Percentiles rank a stretch among this genome's conserved stretches.
Conservation (phyloP, 2,329 filamentous ascomycete species). For the Polychaeton citri region DNA sequence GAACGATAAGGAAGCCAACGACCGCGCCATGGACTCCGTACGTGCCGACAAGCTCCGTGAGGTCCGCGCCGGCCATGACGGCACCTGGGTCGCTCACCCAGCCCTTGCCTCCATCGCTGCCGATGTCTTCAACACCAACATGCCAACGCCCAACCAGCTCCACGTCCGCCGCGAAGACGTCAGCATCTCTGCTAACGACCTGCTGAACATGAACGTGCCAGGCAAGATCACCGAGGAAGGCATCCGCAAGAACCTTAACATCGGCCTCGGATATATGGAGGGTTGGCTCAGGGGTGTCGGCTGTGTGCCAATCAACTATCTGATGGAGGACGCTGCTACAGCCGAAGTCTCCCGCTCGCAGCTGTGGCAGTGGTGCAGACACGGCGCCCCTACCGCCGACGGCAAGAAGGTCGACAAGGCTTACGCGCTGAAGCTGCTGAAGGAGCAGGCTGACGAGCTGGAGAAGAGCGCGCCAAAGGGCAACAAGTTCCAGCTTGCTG, state of each 20-base stretch:
- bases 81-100: constrained; percentile 94
- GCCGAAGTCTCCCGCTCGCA: constrained; percentile 91
- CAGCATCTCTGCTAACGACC: constrained; percentile 69
- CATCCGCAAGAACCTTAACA: constrained; percentile 95
- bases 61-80: constrained; percentile 88
- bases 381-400: constrained; percentile 62
- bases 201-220: constrained; percentile 96
- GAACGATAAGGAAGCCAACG: constrained; percentile 79
- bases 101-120: constrained; percentile 76
- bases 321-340: constrained; percentile 97
- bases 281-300: constrained; percentile 91
- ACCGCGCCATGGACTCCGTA: constrained; percentile 85
- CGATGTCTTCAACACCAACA: constrained; percentile 94
- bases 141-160: constrained; percentile 96
- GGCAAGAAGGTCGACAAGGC: constrained; percentile 89
- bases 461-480: constrained; percentile 64
- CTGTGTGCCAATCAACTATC: constrained; percentile 92
- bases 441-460: constrained; percentile 70
- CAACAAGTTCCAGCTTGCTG: constrained; percentile 83
- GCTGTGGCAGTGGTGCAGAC: constrained; percentile 88
- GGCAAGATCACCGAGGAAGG: constrained; percentile 85
- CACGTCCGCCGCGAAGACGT: constrained; percentile 86
- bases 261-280: constrained; percentile 96
- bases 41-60: constrained; percentile 93
- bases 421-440: constrained; percentile 73